Evolutionary conservation across 768 basidiomycete genomes (phyloP), one percentile per base, ranked within the genome.

Genomic region (Glaciozyma martinii): DNA sequence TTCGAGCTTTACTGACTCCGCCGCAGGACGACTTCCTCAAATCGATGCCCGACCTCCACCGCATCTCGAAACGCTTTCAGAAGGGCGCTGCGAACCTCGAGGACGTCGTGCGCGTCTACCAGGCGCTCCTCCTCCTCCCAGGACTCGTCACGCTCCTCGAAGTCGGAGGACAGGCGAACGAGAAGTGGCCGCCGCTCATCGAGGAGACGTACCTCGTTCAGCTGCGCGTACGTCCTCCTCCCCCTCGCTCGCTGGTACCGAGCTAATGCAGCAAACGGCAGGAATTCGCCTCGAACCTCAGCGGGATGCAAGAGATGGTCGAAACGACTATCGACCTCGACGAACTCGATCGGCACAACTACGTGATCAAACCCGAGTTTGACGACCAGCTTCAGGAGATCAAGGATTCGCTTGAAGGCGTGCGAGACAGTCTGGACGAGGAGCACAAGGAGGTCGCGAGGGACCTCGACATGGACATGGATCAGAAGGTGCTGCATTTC

Each of bases 41-140:
- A 73, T 75, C 83, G 23, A 91, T 99, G 85, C 95, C 95, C 0
- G 95, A 99, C 74, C 83, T 99, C 76, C 87, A 87, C 70, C 84
- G 95, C 3, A 81, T 99, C 27, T 86, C 86, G 73, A 98, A 98
- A 75, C 84, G 88, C 23, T 93, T 99, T 77, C 87, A 90, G 76
- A 88, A 87, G 68, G 82, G 84, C 0, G 81, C 84, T 7, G 92
- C 92, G 0, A 84, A 85, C 0, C 82, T 99, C 8, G 92, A 98
- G 72, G 93, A 99, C 72, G 91, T 98, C 10, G 91, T 98, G 15
- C 84, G 94, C 3, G 87, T 94, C 0, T 97, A 97, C 75, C 94
- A 99, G 75, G 91, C 93, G 1, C 85, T 92, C 2, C 76, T 88
- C 0, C 59, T 93, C 87, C 77, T 95, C 25, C 85, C 89, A 4